Conservation (phyloP, 306 rosid species). For the Trichosanthes cucumerina region DNA sequence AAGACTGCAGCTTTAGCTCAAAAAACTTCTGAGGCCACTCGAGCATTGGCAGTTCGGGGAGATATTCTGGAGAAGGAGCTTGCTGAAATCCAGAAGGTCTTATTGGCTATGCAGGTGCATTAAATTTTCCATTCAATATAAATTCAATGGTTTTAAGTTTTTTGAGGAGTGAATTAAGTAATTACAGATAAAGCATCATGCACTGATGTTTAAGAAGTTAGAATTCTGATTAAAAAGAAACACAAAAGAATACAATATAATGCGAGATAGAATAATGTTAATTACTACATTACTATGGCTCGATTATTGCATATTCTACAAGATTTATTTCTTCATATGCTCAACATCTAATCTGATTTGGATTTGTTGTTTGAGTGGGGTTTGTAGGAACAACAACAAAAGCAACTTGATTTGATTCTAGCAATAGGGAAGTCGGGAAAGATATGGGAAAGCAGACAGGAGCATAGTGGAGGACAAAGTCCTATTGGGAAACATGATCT, state of each 20-base stretch:
- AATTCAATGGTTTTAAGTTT: neutral
- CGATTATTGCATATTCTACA: neutral
- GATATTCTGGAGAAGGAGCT: conserved; percentile 88
- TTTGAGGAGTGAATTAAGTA: neutral
- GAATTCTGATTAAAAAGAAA: neutral
- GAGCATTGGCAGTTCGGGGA: conserved; percentile 59
- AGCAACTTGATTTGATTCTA: conserved; percentile 83
- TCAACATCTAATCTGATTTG: neutral
- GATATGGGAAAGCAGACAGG: conserved; percentile 48
- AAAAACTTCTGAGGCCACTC: conserved; percentile 75
- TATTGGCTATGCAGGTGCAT: conserved; percentile 87
- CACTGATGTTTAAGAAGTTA: neutral
- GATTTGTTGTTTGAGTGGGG: neutral
- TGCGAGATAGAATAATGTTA: neutral
- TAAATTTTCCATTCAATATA: neutral
- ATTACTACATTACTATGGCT: neutral
- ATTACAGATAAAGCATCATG: neutral
- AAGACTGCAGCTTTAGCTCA: conserved; percentile 79
- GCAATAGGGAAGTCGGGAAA: conserved; percentile 61
- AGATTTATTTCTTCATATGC: neutral
- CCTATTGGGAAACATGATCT: conserved; percentile 21
- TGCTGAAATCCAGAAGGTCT: conserved; percentile 76
- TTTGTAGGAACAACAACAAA: conserved; percentile 79
- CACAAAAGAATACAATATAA: neutral
- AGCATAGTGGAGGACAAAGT: conserved; percentile 20